Percentiles rank a stretch among this genome's conserved stretches.
phyloP scores from a whole-genome alignment of 2,329 filamentous ascomycete species.

The Pseudogymnoascus sp. region DNA sequence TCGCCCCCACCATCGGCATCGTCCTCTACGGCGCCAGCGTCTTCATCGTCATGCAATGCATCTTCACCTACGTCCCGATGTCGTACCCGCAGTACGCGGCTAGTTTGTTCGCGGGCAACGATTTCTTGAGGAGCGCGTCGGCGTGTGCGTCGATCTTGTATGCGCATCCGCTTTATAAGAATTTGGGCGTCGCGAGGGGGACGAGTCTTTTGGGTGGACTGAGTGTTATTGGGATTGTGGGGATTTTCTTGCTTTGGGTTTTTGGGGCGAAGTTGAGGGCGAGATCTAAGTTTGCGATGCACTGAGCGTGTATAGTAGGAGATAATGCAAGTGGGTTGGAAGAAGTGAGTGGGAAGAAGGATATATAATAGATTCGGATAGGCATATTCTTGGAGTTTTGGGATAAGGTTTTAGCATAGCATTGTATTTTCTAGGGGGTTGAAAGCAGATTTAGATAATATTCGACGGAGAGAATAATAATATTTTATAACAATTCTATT shows the following conservation, averaged over 20 bases:
- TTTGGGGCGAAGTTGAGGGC: slow-evolving; percentile 23
- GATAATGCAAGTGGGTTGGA: not conserved
- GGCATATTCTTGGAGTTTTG: not conserved
- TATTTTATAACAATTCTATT: not conserved
- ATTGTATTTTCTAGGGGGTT: not conserved
- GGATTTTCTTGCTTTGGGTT: slow-evolving; percentile 39
- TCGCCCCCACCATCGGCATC: slow-evolving; percentile 51
- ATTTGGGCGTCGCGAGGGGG: slow-evolving; percentile 53
- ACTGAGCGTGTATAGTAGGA: not conserved
- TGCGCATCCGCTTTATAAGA: slow-evolving; percentile 50
- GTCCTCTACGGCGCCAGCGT: slow-evolving; percentile 45
- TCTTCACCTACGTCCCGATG: slow-evolving; percentile 54
- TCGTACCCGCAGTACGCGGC: slow-evolving; percentile 52
- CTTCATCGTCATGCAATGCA: slow-evolving; percentile 52
- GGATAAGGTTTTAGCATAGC: not conserved
- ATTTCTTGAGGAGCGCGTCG: slow-evolving; percentile 51
- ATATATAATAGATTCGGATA: not conserved
- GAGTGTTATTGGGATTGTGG: slow-evolving; percentile 47
- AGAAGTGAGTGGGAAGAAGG: no score
- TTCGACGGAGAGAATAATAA: not conserved
- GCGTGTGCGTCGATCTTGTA: slow-evolving; percentile 57
- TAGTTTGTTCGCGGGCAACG: slow-evolving; percentile 54
- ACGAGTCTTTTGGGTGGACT: slow-evolving; percentile 51
- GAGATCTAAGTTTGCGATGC: slow-evolving; percentile 25
- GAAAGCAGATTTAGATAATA: not conserved